phyloP scores from a whole-genome alignment of 2,329 filamentous ascomycete species.

The Fusarium sp. region DNA sequence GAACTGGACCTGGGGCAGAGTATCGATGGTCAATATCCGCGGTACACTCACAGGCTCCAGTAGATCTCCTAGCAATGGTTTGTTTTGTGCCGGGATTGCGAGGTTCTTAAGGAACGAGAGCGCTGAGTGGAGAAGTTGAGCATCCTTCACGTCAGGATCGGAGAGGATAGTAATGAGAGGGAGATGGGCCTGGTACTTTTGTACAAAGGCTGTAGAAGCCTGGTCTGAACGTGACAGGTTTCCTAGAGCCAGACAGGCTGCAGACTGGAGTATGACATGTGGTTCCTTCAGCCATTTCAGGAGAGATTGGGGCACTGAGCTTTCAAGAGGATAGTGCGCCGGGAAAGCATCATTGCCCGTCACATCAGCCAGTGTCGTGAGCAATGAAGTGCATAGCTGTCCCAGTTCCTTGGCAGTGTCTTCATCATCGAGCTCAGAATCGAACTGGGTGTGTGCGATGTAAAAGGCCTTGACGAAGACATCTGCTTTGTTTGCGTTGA shows the following conservation, averaged over 20 bases:
- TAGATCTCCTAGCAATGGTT: slow-evolving; percentile 63
- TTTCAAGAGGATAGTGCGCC: slow-evolving; percentile 58
- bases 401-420: slow-evolving; percentile 61
- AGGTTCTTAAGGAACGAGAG: slow-evolving; percentile 75
- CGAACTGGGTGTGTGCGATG: slow-evolving; percentile 61
- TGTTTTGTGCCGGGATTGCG: slow-evolving; percentile 69
- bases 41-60: slow-evolving; percentile 63
- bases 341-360: slow-evolving; percentile 64
- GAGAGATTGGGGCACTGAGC: slow-evolving; percentile 58
- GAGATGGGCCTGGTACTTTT: slow-evolving; percentile 56
- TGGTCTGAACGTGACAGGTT: slow-evolving; percentile 72
- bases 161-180: slow-evolving; percentile 62
- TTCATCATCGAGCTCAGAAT: slow-evolving; percentile 60
- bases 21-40: slow-evolving; percentile 66
- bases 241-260: slow-evolving; percentile 71
- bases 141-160: slow-evolving; percentile 56
- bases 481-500: slow-evolving; percentile 56
- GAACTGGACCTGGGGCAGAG: slow-evolving; percentile 69
- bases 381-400: slow-evolving; percentile 64
- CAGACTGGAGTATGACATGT: slow-evolving; percentile 64
- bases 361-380: slow-evolving; percentile 65
- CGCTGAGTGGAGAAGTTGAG: slow-evolving; percentile 68
- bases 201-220: slow-evolving; percentile 64
- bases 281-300: slow-evolving; percentile 61
- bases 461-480: slow-evolving; percentile 64